These are phyloP conservation scores for Venturiaceae sp. DNA, from an alignment of 2,329 filamentous ascomycete species.

Conservation along the genomic window DNA sequence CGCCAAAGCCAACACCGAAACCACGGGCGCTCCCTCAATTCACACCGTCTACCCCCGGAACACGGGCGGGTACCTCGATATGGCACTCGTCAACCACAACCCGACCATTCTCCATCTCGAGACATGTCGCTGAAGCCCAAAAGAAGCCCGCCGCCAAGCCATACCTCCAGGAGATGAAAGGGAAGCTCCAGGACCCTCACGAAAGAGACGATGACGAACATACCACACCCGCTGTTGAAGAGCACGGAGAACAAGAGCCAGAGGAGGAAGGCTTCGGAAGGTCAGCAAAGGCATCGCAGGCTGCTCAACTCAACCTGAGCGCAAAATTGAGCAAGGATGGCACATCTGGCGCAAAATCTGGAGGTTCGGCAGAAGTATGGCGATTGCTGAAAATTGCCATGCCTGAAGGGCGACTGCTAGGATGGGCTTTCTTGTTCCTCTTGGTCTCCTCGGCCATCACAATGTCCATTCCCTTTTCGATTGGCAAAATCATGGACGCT, in stretches of 20 bases:
- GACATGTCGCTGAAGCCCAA: slow-evolving; percentile 2
- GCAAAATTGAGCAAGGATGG: slow-evolving; percentile 83
- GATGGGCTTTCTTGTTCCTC: slow-evolving; percentile 73
- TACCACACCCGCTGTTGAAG: not conserved
- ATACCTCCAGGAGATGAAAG: slow-evolving; percentile 6
- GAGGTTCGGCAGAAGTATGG: slow-evolving; percentile 67
- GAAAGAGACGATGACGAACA: slow-evolving; percentile 8
- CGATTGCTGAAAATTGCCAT: slow-evolving; percentile 80
- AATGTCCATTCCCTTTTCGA: slow-evolving; percentile 94
- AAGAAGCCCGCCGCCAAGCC: not conserved
- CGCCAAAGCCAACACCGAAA: not conserved
- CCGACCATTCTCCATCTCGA: not conserved
- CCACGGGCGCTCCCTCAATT: not conserved
- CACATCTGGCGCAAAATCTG: slow-evolving; percentile 35
- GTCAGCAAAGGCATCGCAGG: slow-evolving; percentile 77
- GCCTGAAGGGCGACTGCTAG: slow-evolving; percentile 72
- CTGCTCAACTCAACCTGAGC: slow-evolving; percentile 79
- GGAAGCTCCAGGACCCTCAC: not conserved
- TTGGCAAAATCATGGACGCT: slow-evolving; percentile 89
- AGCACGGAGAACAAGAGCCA: slow-evolving; percentile 26
- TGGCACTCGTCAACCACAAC: not conserved
- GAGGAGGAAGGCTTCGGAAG: slow-evolving; percentile 56
- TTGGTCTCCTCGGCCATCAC: slow-evolving; percentile 86
- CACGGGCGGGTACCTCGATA: not conserved
- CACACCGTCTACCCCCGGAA: not conserved